Conservation (phyloP, 768 basidiomycete genomes). For the Cystoderma amianthinum region DNA sequence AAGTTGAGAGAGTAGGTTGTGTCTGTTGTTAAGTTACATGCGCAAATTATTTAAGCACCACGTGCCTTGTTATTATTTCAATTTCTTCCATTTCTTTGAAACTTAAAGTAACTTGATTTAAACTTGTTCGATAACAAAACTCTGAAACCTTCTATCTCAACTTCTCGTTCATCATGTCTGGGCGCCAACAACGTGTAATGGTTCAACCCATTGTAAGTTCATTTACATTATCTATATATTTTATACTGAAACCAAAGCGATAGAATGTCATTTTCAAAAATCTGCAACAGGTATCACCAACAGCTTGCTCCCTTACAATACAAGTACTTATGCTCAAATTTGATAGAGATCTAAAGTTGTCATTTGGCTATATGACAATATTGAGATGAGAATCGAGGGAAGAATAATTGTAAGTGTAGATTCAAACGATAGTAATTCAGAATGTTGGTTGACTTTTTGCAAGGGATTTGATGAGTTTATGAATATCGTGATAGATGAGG, state of each 20-base stretch:
- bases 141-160: constrained; percentile 4
- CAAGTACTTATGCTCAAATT: no score
- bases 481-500: constrained; percentile 95
- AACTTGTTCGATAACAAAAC: constrained; percentile 8
- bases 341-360: constrained; percentile 81
- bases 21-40: no score
- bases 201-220: constrained; percentile 94
- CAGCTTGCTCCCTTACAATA: no score
- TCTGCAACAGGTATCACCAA: constrained; percentile 67
- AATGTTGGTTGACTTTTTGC: no score
- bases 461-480: constrained; percentile 99
- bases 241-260: constrained; percentile 7
- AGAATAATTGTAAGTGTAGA: constrained; percentile 78
- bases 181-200: constrained; percentile 94
- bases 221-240: constrained; percentile 1
- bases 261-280: constrained; percentile 99
- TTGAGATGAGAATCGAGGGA: constrained; percentile 95
- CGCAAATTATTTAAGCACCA: no score
- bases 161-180: constrained; percentile 59
- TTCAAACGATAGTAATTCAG: no score
- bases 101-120: no score
- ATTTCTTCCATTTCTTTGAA: no score
- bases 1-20: constrained; percentile 7
- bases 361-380: constrained; percentile 96
- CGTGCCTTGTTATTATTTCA: no score